Evolutionary conservation across 2,329 filamentous ascomycete species (phyloP), one percentile per base, ranked within the genome.

Genomic region (Neofusicoccum laricinum): DNA sequence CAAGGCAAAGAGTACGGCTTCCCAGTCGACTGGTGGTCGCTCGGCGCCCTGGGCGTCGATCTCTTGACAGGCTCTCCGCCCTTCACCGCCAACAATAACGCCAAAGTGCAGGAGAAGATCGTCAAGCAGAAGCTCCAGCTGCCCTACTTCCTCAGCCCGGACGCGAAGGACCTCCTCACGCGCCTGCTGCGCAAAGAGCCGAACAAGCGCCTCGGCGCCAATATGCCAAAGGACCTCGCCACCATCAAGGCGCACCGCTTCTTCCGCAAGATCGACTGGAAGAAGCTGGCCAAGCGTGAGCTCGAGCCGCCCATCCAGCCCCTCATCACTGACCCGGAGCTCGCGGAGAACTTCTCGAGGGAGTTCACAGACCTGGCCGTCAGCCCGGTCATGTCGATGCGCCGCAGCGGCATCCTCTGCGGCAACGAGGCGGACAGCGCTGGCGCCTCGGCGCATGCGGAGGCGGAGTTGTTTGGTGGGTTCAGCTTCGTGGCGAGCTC

Each of bases 11-110:
- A 91, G 69, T 99, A 99, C 76, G 93, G 94, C 72, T 94, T 93
- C 77, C 89, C 93, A 1, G 96, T 97, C 17, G 95, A 99, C 79
- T 99, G 94, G 94, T 99, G 95, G 95, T 97, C 93, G 4, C 89
- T 99, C 51, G 95, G 96, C 40, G 93, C 94, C 2, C 85, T 99
- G 50, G 93, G 92, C 38, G 96, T 89, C 76, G 95, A 99, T 75
- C 83, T 99, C 40, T 88, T 99, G 76, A 98, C 94, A 10, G 95
- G 96, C 61, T 89, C 89, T 63, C 93, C 94, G 8, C 95, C 96
- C 0, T 99, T 98, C 80, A 88, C 88, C 30, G 95, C 92, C 48
- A 89, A 89, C 76, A 98, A 97, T 79, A 89, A 96, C 75, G 88
- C 92, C 73, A 98, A 97, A 82, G 93, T 97, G 68, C 92, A 97